These are phyloP conservation scores for Theobroma cacao DNA, from an alignment of 345 rosid species.

Conservation along the genomic window DNA sequence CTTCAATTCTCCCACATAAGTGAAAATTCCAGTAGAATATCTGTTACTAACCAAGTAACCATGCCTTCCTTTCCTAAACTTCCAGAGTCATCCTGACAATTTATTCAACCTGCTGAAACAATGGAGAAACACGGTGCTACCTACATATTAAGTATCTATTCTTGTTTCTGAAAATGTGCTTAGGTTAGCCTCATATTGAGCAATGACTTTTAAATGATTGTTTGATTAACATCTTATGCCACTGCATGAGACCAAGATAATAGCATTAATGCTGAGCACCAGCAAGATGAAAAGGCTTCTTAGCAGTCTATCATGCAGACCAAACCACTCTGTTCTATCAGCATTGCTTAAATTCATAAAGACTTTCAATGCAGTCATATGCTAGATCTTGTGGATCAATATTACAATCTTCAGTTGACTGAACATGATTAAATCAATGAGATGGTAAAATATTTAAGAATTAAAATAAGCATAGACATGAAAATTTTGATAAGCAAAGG, in stretches of 20 bases:
- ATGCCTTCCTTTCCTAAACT: background rate
- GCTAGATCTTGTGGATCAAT: background rate
- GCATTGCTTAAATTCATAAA: background rate
- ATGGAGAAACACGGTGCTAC: background rate
- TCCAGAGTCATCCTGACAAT: background rate
- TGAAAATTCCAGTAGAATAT: background rate
- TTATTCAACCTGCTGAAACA: background rate
- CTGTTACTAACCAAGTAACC: background rate
- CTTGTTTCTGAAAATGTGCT: background rate
- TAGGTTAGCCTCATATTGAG: background rate
- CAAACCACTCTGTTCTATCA: background rate
- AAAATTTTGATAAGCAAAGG: background rate
- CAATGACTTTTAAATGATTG: background rate
- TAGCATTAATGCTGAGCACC: background rate
- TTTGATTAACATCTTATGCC: background rate
- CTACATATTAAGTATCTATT: background rate
- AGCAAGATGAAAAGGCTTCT: background rate
- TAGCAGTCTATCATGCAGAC: background rate
- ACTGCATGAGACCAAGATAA: background rate
- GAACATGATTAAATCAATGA: background rate
- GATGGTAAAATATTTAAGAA: background rate
- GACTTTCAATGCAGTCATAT: conserved; percentile 1
- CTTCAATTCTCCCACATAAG: background rate
- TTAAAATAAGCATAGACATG: too few species aligned
- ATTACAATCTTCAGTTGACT: background rate